Base-by-base conservation (phyloP, 208 protist genomes). In the Acanthamoeba healyi region DNA sequence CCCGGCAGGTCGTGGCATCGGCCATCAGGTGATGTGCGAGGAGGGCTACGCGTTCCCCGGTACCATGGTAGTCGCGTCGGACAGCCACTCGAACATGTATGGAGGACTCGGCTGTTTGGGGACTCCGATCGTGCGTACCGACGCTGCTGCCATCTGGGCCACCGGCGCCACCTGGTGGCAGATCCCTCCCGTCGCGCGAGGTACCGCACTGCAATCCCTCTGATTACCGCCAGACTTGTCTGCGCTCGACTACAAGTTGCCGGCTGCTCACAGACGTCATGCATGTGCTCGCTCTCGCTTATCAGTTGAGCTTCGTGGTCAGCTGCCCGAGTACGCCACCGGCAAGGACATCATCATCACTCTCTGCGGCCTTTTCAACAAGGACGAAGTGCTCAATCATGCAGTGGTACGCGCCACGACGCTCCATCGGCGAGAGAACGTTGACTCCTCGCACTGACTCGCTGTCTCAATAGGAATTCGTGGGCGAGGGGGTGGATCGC, bases 291-390 rank as follows among this genome's bases (percentile, higher is more conserved):
- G 77, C 34, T 40, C 22, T 38, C 7, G 38, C 24, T 14, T 34
- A 19, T 40, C 46, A 94, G 96, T 97, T 32, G 24, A 63, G 65
- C 72, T 97, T 7, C 72, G 42, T 15, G 97, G 96, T 12, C 26
- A 94, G 93, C 94, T 98, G 7, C 44, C 29, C 32, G 70, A 44
- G 36, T 97, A 97, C 12, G 96, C 96, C 1, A 97, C 96, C 14
- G 96, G 97, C 12, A 98, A 98, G 92, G 97, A 98, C 88, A 95
- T 98, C 19, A 98, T 98, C 67, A 94, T 98, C 58, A 95, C 97
- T 19, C 95, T 98, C 67, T 98, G 97, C 49, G 96, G 96, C 38
- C 32, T 96, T 34, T 97, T 97, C 81, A 97, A 97, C 94, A 96
- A 96, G 29, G 96, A 97, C 70, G 95, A 97, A 86, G 96, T 97